A percentile compares a stretch with the other conserved stretches of the same genome.
Evolutionary conservation across 2,329 filamentous ascomycete genomes (phyloP).

Genomic region (Trichoderma sp.): DNA sequence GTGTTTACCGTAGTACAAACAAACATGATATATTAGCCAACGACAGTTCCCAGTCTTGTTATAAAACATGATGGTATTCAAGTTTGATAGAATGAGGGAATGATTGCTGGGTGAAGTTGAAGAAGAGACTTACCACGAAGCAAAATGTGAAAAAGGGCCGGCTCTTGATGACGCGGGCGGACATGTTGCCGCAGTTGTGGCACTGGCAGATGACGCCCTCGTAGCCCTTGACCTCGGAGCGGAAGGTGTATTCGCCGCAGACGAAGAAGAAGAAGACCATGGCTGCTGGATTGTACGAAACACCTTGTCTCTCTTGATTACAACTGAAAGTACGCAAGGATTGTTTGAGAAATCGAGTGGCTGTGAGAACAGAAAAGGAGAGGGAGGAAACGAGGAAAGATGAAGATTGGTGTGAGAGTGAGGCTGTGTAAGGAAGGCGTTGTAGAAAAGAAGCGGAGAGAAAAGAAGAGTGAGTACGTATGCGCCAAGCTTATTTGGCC

Average conservation of each 20-base stretch:
- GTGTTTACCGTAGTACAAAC: neutral
- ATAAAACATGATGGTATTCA: too few species aligned
- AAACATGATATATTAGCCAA: neutral
- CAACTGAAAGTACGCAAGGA: neutral
- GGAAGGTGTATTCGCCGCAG: conserved; percentile 64
- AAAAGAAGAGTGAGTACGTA: conserved; percentile 3
- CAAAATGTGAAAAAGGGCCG: conserved; percentile 79
- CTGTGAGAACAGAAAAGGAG: neutral
- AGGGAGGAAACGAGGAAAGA: neutral
- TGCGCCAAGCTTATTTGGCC: conserved; percentile 1
- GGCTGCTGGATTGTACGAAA: conserved; percentile 22
- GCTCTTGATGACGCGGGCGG: conserved; percentile 61
- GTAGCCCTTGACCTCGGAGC: conserved; percentile 62
- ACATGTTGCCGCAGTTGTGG: conserved; percentile 68
- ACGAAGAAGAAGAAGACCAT: conserved; percentile 64
- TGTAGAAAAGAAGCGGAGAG: conserved; percentile 4
- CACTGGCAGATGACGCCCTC: conserved; percentile 64
- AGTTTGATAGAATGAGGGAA: too few species aligned
- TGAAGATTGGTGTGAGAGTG: neutral
- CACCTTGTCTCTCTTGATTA: too few species aligned
- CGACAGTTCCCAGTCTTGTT: too few species aligned
- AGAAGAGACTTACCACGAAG: conserved; percentile 62
- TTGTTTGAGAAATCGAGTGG: too few species aligned
- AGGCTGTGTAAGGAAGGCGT: neutral
- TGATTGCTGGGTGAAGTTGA: too few species aligned